Conservation (phyloP, 2,329 filamentous ascomycete species). For the Paecilomyces formosus region DNA sequence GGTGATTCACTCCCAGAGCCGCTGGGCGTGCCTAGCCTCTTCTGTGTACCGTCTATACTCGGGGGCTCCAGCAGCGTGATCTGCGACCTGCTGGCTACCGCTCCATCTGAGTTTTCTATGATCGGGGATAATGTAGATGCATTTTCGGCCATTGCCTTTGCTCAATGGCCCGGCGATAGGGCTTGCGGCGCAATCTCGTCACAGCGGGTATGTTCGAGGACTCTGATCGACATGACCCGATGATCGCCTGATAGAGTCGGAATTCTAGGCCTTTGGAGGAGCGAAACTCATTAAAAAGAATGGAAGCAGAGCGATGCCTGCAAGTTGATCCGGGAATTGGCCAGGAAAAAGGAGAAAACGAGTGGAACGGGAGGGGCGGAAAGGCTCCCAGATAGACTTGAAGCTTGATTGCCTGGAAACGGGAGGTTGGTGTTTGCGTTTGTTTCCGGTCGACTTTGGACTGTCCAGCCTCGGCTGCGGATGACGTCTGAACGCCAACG, state of each 20-base stretch:
- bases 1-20: slow-evolving; percentile 14
- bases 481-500: slow-evolving; percentile 16
- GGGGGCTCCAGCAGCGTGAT: slow-evolving; percentile 10
- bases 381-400: not conserved
- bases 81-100: not conserved
- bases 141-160: slow-evolving; percentile 25
- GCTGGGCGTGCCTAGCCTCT: slow-evolving; percentile 5
- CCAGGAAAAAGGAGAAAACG: not conserved
- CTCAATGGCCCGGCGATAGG: slow-evolving; percentile 11
- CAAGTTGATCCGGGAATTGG: not conserved
- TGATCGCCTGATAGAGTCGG: slow-evolving; percentile 4
- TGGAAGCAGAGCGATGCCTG: not conserved
- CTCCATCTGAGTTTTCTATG: not conserved
- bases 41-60: slow-evolving; percentile 8
- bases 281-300: not conserved
- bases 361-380: not conserved
- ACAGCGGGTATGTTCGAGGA: slow-evolving; percentile 2
- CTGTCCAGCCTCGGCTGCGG: slow-evolving; percentile 8
- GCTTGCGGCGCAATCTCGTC: slow-evolving; percentile 9
- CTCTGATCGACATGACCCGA: slow-evolving; percentile 17
- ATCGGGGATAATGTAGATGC: slow-evolving; percentile 14
- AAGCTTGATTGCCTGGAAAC: not conserved
- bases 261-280: not conserved
- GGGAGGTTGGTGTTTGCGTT: not conserved
- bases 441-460: not conserved